Evolutionary conservation across 345 rosid species (phyloP).

Genomic region (Balakata baccata): DNA sequence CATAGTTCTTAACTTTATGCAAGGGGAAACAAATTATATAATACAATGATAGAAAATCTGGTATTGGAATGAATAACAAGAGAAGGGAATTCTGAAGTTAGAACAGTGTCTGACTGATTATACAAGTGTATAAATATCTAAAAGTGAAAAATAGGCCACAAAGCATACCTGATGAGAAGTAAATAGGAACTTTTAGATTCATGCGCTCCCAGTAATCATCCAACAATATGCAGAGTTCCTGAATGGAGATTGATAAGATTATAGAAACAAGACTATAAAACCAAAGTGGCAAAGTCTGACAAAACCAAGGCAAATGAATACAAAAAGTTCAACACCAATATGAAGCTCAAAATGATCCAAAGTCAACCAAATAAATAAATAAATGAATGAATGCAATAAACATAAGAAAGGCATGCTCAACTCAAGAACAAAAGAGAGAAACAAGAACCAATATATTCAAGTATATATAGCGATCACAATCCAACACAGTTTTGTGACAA

Average conservation of each 20-base stretch:
- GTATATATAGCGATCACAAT: background rate
- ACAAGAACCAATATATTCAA: background rate
- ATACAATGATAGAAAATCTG: too few species aligned
- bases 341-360: background rate
- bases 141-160: background rate
- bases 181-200: constrained; percentile 88
- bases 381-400: background rate
- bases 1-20: background rate
- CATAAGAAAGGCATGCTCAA: background rate
- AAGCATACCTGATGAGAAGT: constrained; percentile 83
- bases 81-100: background rate
- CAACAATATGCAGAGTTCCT: constrained; percentile 90
- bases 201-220: constrained; percentile 98
- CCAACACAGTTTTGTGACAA: background rate
- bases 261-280: background rate
- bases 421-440: background rate
- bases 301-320: background rate
- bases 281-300: background rate
- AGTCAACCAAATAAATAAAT: background rate
- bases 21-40: constrained; percentile 4
- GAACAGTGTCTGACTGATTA: too few species aligned
- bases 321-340: background rate
- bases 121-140: too few species aligned
- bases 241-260: constrained; percentile 2
- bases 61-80: background rate